phyloP scores from a whole-genome alignment of 768 basidiomycete species.

The Lentinula sp. region DNA sequence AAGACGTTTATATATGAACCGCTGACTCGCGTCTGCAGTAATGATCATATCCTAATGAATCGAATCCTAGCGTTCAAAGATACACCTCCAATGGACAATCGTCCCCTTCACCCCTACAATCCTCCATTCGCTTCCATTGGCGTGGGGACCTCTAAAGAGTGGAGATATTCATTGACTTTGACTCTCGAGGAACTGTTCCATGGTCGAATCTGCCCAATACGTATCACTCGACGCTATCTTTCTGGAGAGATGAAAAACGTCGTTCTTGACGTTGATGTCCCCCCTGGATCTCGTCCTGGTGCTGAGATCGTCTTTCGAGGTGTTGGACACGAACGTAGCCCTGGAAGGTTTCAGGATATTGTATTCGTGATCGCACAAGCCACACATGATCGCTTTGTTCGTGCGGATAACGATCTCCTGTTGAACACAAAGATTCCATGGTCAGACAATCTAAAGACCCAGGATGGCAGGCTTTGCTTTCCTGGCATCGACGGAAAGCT shows the following conservation, averaged over 20 bases:
- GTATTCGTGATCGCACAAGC: slow-evolving; percentile 60
- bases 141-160: slow-evolving; percentile 45
- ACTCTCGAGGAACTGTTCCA: slow-evolving; percentile 57
- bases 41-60: not conserved
- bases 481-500: slow-evolving; percentile 54
- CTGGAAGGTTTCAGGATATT: slow-evolving; percentile 55
- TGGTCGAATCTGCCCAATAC: slow-evolving; percentile 51
- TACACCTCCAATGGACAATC: slow-evolving; percentile 6
- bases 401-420: slow-evolving; percentile 52
- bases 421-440: slow-evolving; percentile 51
- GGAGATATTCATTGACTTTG: slow-evolving; percentile 60
- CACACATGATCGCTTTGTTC: slow-evolving; percentile 49
- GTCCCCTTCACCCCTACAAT: slow-evolving; percentile 18
- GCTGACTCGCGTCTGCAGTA: not conserved
- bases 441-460: slow-evolving; percentile 39
- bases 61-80: slow-evolving; percentile 1
- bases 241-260: slow-evolving; percentile 45
- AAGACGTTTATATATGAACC: not conserved
- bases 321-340: slow-evolving; percentile 61
- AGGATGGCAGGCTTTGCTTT: slow-evolving; percentile 45
- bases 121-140: slow-evolving; percentile 36
- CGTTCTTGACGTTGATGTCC: slow-evolving; percentile 53
- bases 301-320: slow-evolving; percentile 54
- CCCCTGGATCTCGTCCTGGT: slow-evolving; percentile 55
- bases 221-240: slow-evolving; percentile 50